phyloP scores from a whole-genome alignment of 1,284 basidiomycete species.

The Pyrrhoderma noxium region DNA sequence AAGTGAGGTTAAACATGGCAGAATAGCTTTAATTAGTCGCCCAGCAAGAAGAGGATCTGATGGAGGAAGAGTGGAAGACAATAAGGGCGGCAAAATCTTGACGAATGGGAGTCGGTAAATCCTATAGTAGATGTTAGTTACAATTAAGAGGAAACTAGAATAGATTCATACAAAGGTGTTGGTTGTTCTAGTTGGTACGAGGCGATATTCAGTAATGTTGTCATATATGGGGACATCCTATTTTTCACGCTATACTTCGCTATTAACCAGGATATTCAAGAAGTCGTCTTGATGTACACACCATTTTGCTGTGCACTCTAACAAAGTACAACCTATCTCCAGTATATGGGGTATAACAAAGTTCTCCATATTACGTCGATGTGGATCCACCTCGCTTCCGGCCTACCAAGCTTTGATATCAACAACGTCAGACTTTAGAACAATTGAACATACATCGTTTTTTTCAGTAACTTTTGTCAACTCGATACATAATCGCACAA shows the following conservation, averaged over 20 bases:
- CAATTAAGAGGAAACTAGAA: background rate
- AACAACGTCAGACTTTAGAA: constrained; percentile 11
- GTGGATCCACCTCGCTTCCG: constrained; percentile 42
- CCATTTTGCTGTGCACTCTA: constrained; percentile 44
- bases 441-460: constrained; percentile 46
- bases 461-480: constrained; percentile 54
- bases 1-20: constrained; percentile 44
- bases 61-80: constrained; percentile 39
- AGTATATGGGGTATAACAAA: constrained; percentile 48
- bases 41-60: constrained; percentile 44
- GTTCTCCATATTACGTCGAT: constrained; percentile 45
- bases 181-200: constrained; percentile 55
- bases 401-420: constrained; percentile 29
- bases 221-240: constrained; percentile 45
- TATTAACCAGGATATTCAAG: too few relatives aligned
- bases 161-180: constrained; percentile 39
- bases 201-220: constrained; percentile 43
- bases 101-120: constrained; percentile 35
- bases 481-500: constrained; percentile 44
- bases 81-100: constrained; percentile 34
- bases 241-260: constrained; percentile 48
- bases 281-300: too few relatives aligned
- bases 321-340: constrained; percentile 43
- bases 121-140: background rate
- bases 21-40: constrained; percentile 47